A percentile compares a stretch with the other conserved stretches of the same genome.
phyloP scores from a whole-genome alignment of 1,139 yeast species.

The Geotrichum bryndzae region DNA sequence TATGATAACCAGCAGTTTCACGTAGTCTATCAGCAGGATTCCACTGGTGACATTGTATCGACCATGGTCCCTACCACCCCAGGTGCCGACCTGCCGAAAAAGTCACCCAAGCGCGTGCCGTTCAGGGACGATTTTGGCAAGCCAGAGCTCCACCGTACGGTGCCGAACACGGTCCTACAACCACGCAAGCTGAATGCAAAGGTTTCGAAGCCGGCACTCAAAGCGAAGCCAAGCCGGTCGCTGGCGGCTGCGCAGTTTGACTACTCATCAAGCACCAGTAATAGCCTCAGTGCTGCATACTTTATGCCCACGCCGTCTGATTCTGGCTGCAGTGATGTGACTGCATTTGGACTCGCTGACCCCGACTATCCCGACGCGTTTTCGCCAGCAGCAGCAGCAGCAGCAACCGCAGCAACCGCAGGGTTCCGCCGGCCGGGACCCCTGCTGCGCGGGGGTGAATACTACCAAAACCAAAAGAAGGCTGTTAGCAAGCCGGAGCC shows the following conservation, averaged over 20 bases:
- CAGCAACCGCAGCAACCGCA: neutral
- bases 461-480: neutral
- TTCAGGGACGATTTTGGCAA: neutral
- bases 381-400: neutral
- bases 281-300: slow-evolving; percentile 5
- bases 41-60: slow-evolving; percentile 3
- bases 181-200: slow-evolving; percentile 8
- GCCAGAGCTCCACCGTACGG: neutral
- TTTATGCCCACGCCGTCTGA: slow-evolving; percentile 33
- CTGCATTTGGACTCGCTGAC: slow-evolving; percentile 2
- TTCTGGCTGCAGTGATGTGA: slow-evolving; percentile 25
- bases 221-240: neutral
- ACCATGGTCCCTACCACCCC: slow-evolving; percentile 7
- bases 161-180: neutral
- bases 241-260: neutral
- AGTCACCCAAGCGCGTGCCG: neutral
- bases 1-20: slow-evolving; percentile 12
- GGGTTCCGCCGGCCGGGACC: neutral
- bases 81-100: neutral
- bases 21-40: slow-evolving; percentile 15
- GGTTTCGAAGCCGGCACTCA: slow-evolving; percentile 1
- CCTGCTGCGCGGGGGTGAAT: neutral
- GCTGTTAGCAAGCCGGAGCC: neutral
- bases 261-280: neutral
- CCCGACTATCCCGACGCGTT: neutral